Base-by-base conservation (phyloP, 257 asterid genomes). In the Solanum pennellii region DNA sequence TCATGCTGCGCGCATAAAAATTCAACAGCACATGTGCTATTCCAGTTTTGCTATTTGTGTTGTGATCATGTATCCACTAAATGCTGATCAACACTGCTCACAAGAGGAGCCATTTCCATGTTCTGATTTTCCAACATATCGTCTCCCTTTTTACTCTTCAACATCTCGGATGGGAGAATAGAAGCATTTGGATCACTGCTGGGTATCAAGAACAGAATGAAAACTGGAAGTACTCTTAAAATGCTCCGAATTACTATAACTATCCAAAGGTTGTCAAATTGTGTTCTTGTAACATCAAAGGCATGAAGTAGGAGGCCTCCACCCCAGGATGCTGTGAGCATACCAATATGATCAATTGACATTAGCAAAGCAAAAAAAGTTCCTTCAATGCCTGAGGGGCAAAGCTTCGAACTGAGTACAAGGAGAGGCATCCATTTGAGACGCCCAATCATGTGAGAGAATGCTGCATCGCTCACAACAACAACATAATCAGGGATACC, bases 371-470 rank as follows among this genome's bases (percentile, higher is more conserved):
- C 97, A 33, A 95, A 95, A 88, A 94, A 95, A 0, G 96, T 95
- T 44, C 98, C 98, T 89, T 95, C 97, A 20, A 95, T 94, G 45
- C 98, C 98, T 21, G 86, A 23, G 12, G 97, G 97, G 82, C 98
- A 95, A 4, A 95, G 89, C 76, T 92, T 93, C 9, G 96, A 92
- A 72, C 98, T 94, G 74, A 95, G 87, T 0, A 95, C 96, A 91
- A 94, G 89, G 91, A 95, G 93, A 0, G 98, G 98, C 94, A 95
- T 95, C 98, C 98, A 93, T 86, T 94, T 72, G 75, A 95, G 92
- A 20, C 92, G 83, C 65, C 91, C 76, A 2, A 94, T 88, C 31
- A 95, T 88, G 25, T 93, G 91, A 1, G 94, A 89, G 4, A 94
- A 90, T 20, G 94, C 92, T 66, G 91, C 97, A 86, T 95, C 97